These are phyloP conservation scores for Soucietia sequanensis DNA, from an alignment of 805 yeast species.

Conservation along the genomic window DNA sequence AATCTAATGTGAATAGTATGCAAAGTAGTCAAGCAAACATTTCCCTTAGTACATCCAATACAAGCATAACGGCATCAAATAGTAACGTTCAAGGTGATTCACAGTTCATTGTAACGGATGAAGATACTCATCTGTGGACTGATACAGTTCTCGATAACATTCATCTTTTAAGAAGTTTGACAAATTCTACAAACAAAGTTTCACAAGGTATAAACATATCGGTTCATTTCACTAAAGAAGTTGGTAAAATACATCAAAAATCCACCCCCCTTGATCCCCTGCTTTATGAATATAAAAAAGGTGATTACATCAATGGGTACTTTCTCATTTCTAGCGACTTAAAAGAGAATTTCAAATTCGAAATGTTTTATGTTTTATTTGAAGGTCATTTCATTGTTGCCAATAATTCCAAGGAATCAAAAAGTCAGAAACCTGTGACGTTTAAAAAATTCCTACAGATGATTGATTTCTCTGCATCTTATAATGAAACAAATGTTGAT, in stretches of 20 bases:
- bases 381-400: constrained; percentile 46
- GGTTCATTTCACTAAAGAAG: constrained; percentile 33
- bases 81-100: not conserved
- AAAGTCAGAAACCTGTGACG: constrained; percentile 11
- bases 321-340: constrained; percentile 43
- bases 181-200: constrained; percentile 23
- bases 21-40: not conserved
- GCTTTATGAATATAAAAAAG: constrained; percentile 55
- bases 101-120: constrained; percentile 32
- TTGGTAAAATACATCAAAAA: constrained; percentile 23
- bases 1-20: constrained; percentile 1
- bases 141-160: constrained; percentile 40
- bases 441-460: constrained; percentile 42
- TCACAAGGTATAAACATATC: constrained; percentile 26
- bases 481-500: constrained; percentile 37
- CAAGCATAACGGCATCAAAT: not conserved
- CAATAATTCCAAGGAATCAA: constrained; percentile 13
- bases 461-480: constrained; percentile 54
- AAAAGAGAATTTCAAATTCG: constrained; percentile 47
- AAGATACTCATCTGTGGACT: constrained; percentile 30
- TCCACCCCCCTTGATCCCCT: constrained; percentile 31
- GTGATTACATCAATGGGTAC: constrained; percentile 66
- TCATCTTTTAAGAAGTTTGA: constrained; percentile 30
- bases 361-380: constrained; percentile 58
- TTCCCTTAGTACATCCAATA: not conserved